Percentiles rank a stretch among this genome's conserved stretches.
Conservation (phyloP, 2,329 filamentous ascomycete genomes). For the Harringtonia lauricola region DNA sequence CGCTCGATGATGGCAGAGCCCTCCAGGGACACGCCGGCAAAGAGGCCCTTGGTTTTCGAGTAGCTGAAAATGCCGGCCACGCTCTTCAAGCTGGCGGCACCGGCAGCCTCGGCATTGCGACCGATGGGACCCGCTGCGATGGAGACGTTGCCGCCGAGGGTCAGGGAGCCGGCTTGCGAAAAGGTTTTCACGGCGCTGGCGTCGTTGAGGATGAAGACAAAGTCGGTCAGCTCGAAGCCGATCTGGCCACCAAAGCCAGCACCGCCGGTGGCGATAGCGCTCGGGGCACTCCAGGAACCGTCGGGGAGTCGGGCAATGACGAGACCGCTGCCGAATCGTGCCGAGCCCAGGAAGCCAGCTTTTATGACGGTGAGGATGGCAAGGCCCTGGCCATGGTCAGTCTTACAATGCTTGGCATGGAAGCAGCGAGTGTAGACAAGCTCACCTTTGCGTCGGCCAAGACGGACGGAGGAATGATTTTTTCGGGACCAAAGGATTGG, state of each 20-base stretch:
- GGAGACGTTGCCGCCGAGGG: constrained; percentile 90
- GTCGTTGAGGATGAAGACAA: constrained; percentile 98
- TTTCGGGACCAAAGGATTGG: constrained; percentile 90
- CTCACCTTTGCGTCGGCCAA: constrained; percentile 80
- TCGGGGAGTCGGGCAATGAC: constrained; percentile 71
- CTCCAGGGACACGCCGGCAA: constrained; percentile 90
- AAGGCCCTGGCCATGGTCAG: constrained; percentile 46
- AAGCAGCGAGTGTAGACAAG: neutral
- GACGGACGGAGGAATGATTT: constrained; percentile 86
- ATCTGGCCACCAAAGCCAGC: constrained; percentile 80
- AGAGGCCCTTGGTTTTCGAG: constrained; percentile 94
- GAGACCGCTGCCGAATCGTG: constrained; percentile 69
- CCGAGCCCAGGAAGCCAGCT: constrained; percentile 75
- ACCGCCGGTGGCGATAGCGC: constrained; percentile 69
- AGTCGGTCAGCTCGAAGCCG: constrained; percentile 80
- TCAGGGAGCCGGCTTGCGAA: constrained; percentile 82
- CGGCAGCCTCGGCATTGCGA: constrained; percentile 89
- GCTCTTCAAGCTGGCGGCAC: constrained; percentile 79
- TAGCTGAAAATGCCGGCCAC: constrained; percentile 93
- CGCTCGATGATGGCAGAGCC: constrained; percentile 89
- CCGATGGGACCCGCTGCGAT: constrained; percentile 90
- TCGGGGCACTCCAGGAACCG: constrained; percentile 71
- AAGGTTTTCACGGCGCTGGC: constrained; percentile 82
- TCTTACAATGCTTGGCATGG: no score
- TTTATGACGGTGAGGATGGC: constrained; percentile 81